Base-by-base conservation (phyloP, 2,329 filamentous ascomycete species). In the Botrytis cinerea region DNA sequence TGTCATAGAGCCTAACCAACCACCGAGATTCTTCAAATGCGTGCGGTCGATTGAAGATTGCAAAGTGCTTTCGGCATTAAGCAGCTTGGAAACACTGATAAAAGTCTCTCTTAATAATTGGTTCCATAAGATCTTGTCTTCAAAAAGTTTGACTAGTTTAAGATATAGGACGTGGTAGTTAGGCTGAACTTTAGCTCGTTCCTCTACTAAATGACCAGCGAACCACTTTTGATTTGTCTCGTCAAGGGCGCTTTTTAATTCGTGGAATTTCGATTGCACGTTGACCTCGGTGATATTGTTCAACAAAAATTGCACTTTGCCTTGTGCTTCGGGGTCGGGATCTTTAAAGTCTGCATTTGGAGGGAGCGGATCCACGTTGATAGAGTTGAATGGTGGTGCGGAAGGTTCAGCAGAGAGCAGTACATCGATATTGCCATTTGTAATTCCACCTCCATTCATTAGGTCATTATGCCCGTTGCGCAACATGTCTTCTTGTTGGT, bases 261-360 rank as follows among this genome's bases (percentile, higher is more conserved):
- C 94, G 71, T 87, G 87, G 79, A 95, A 91, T 83, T 98, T 98
- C 59, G 91, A 88, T 70, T 93, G 90, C 28, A 99, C 86, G 62
- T 97, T 98, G 60, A 92, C 90, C 78, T 96, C 92, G 0, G 96
- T 98, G 70, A 99, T 91, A 78, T 99, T 99, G 86, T 99, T 99
- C 74, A 99, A 86, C 40, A 97, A 93, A 79, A 99, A 99, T 77
- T 97, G 90, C 57, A 99, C 94, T 82, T 94, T 97, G 82, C 97
- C 96, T 78, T 97, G 95, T 0, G 92, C 88, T 35, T 95, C 93
- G 76, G 93, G 92, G 75, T 92, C 88, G 0, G 96, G 97, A 22
- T 97, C 93, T 79, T 96, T 92, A 77, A 92, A 97, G 25, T 89
- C 83, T 18, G 90, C 85, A 3, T 88, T 87, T 18, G 86, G 84